phyloP scores from a whole-genome alignment of 2,329 filamentous ascomycete species.

The Phyllosticta citribraziliensis region DNA sequence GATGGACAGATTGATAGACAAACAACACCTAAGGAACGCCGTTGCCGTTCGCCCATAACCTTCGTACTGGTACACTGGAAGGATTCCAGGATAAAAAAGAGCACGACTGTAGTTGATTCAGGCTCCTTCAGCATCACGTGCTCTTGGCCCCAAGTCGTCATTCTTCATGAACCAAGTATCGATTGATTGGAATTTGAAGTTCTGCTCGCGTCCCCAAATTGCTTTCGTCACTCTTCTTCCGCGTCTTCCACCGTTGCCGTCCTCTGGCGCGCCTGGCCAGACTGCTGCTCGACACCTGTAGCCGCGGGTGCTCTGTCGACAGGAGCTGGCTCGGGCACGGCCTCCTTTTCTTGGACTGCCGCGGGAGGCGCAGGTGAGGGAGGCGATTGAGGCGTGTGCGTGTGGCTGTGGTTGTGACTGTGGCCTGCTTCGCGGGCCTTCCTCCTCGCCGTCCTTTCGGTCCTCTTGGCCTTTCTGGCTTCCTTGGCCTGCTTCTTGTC shows the following conservation, averaged over 20 bases:
- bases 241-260: slow-evolving; percentile 28
- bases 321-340: background rate
- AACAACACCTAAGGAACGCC: no score
- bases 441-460: slow-evolving; percentile 13
- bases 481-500: slow-evolving; percentile 24
- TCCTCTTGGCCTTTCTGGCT: slow-evolving; percentile 19
- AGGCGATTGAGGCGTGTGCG: slow-evolving; percentile 19
- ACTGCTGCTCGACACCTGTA: slow-evolving; percentile 4
- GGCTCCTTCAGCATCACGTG: background rate
- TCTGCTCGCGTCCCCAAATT: background rate
- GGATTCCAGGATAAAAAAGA: no score
- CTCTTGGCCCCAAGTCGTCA: background rate
- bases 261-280: slow-evolving; percentile 18
- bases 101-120: no score
- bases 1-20: no score
- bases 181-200: background rate
- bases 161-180: background rate
- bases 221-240: slow-evolving; percentile 21
- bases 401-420: slow-evolving; percentile 18
- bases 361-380: slow-evolving; percentile 18
- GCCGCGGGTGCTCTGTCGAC: slow-evolving; percentile 2
- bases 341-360: slow-evolving; percentile 7
- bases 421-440: slow-evolving; percentile 15
- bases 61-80: no score
- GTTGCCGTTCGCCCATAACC: no score